Conservation (phyloP, 208 protist species). For the Trypanosoma avium region DNA sequence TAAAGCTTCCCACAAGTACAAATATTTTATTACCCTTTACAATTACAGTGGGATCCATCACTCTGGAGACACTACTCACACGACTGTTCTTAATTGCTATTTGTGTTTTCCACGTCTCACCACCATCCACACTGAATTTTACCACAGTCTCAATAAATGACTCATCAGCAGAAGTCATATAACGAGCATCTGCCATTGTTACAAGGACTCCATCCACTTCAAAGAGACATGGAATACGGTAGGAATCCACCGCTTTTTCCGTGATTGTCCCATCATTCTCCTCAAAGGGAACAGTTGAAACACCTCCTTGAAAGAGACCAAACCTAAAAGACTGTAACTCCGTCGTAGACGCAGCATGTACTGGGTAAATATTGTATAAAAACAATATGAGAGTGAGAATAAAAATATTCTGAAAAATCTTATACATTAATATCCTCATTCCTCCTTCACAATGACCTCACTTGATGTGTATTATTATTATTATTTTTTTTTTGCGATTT, state of each 20-base stretch:
- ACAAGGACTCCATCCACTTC: neutral
- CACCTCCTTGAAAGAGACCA: neutral
- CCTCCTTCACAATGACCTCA: too few relatives aligned
- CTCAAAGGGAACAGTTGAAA: neutral
- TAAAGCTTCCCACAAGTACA: conserved; percentile 10
- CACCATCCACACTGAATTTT: neutral
- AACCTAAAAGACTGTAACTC: too few relatives aligned
- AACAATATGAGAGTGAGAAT: too few relatives aligned
- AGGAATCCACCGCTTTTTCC: neutral
- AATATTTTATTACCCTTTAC: conserved; percentile 19
- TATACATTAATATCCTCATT: too few relatives aligned
- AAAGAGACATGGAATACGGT: neutral
- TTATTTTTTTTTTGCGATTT: too few relatives aligned
- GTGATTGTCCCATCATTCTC: neutral
- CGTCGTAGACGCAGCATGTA: too few relatives aligned
- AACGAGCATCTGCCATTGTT: neutral
- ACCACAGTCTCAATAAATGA: neutral
- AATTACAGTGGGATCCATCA: conserved; percentile 4
- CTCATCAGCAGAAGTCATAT: neutral
- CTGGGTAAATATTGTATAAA: too few relatives aligned
- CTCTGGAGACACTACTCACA: neutral
- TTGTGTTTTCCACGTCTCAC: neutral
- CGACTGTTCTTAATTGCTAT: neutral
- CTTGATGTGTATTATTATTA: too few relatives aligned
- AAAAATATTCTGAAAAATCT: too few relatives aligned